phyloP scores from a whole-genome alignment of 1,284 basidiomycete species.

The Puccinia hordei region DNA sequence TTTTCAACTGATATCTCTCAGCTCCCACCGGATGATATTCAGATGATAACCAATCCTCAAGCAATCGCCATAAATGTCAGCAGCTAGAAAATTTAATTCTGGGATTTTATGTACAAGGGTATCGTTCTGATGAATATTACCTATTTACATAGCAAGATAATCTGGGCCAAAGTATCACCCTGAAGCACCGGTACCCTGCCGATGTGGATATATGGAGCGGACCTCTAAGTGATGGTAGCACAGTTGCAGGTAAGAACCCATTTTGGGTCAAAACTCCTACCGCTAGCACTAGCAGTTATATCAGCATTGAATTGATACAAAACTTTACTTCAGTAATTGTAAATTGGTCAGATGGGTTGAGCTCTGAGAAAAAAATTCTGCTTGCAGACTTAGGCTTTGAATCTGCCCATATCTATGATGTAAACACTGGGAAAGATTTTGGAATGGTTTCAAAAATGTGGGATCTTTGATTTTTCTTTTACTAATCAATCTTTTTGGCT shows the following conservation, averaged over 20 bases:
- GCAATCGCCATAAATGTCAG: conserved; percentile 42
- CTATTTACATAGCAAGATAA: conserved; percentile 38
- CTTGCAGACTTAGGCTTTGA: conserved; percentile 31
- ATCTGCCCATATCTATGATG: conserved; percentile 22
- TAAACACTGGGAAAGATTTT: conserved; percentile 29
- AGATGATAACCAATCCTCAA: conserved; percentile 16
- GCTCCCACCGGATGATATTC: not conserved
- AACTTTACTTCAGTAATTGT: conserved; percentile 24
- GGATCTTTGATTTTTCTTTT: not conserved
- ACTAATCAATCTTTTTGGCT: not conserved
- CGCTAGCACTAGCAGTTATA: not conserved
- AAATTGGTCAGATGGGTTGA: conserved; percentile 31
- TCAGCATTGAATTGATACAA: not conserved
- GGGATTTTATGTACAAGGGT: not conserved
- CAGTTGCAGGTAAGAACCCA: conserved; percentile 27
- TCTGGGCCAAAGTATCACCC: conserved; percentile 41
- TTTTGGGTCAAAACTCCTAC: not conserved
- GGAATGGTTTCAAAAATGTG: conserved; percentile 12
- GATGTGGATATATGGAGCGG: conserved; percentile 46
- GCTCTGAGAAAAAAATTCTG: not conserved
- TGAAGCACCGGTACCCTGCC: conserved; percentile 31
- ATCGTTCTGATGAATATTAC: not conserved
- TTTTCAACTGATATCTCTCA: not conserved
- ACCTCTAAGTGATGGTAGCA: conserved; percentile 38
- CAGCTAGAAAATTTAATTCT: not conserved